phyloP scores from a whole-genome alignment of 805 yeast species.

The Priceomyces fermenticarens region DNA sequence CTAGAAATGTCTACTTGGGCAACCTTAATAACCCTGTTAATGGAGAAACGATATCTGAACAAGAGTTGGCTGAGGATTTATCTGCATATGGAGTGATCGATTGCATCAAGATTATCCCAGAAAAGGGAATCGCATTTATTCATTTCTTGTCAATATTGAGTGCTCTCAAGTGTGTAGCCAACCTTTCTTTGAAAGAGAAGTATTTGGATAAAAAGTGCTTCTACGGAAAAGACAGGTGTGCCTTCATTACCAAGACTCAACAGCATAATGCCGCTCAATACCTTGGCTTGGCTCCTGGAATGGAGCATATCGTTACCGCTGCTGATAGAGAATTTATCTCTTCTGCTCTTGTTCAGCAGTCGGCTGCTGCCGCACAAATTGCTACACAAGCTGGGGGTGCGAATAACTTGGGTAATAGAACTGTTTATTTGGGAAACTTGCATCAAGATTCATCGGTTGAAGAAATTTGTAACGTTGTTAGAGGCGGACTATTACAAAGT shows the following conservation, averaged over 20 bases:
- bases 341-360: conserved; percentile 81
- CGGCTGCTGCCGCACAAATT: conserved; percentile 97
- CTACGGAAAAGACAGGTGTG: conserved; percentile 94
- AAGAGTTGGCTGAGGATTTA: conserved; percentile 64
- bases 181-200: conserved; percentile 61
- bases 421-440: conserved; percentile 85
- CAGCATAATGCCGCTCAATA: conserved; percentile 97
- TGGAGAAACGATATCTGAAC: conserved; percentile 52
- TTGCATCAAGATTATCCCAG: conserved; percentile 72
- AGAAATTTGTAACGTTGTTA: conserved; percentile 92
- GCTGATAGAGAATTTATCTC: conserved; percentile 65
- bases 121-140: conserved; percentile 84
- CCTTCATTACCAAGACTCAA: conserved; percentile 90
- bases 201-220: conserved; percentile 77
- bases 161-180: conserved; percentile 83
- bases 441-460: conserved; percentile 87
- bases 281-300: conserved; percentile 85
- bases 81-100: conserved; percentile 79
- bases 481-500: conserved; percentile 90
- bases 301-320: conserved; percentile 74
- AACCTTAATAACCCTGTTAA: conserved; percentile 60
- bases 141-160: conserved; percentile 83
- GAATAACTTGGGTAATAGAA: conserved; percentile 86
- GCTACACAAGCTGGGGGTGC: conserved; percentile 95
- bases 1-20: conserved; percentile 91